A percentile compares a stretch with the other conserved stretches of the same genome.
Conservation (phyloP, 2,329 filamentous ascomycete genomes). For the Fusarium incarnatum region DNA sequence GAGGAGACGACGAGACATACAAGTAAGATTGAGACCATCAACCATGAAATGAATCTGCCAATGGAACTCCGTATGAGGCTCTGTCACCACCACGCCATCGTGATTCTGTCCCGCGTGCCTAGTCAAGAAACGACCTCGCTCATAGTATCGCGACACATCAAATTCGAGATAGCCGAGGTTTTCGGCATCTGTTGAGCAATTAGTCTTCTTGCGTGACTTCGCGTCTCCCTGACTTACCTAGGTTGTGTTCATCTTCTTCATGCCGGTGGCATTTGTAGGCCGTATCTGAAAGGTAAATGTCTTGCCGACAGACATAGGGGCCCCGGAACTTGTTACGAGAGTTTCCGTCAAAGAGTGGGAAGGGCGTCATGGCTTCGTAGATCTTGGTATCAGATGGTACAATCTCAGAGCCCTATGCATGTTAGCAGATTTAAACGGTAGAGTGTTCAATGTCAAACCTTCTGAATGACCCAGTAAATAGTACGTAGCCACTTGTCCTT, state of each 20-base stretch:
- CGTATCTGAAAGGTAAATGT: neutral
- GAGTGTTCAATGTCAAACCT: neutral
- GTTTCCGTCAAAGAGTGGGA: neutral
- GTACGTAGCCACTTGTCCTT: neutral
- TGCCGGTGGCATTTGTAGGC: neutral
- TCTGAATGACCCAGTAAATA: neutral
- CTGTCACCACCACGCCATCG: neutral
- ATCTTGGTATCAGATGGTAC: neutral
- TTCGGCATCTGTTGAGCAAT: neutral
- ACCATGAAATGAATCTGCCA: neutral
- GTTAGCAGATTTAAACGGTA: neutral
- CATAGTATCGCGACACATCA: neutral
- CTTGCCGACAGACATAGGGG: neutral
- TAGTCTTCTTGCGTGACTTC: neutral
- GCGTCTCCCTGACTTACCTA: neutral
- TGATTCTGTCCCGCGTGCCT: neutral
- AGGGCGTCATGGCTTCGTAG: neutral
- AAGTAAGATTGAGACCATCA: neutral
- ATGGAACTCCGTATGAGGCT: neutral
- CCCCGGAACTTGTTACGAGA: neutral
- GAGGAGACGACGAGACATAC: neutral
- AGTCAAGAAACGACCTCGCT: neutral
- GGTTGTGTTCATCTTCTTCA: neutral
- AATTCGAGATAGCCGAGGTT: neutral
- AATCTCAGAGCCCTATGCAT: neutral